A percentile compares a stretch with the other conserved stretches of the same genome.
These are phyloP conservation scores for Beauveria bassiana DNA, from an alignment of 2,329 filamentous ascomycete species.

Conservation along the genomic window DNA sequence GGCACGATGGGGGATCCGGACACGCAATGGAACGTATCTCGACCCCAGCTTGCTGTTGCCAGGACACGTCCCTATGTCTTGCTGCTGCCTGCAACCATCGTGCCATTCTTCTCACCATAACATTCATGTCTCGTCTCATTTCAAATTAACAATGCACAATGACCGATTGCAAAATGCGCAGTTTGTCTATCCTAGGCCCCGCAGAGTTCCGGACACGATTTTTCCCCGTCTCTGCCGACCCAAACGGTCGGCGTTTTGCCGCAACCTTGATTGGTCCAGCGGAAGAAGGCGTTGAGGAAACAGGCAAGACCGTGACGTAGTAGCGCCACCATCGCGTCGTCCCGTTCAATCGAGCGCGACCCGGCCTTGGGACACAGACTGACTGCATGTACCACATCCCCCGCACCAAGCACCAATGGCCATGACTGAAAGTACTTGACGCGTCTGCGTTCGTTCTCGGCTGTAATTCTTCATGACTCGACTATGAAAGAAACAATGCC, in stretches of 20 bases:
- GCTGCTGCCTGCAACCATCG: neutral
- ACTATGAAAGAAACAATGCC: neutral
- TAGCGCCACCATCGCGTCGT: conserved; percentile 4
- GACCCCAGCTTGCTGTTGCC: neutral
- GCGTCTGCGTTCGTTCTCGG: neutral
- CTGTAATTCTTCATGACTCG: neutral
- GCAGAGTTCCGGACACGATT: too few species aligned
- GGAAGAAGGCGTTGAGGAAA: neutral
- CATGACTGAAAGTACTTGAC: neutral
- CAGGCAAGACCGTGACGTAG: neutral
- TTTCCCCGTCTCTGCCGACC: too few species aligned
- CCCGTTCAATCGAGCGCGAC: neutral
- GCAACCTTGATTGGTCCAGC: neutral
- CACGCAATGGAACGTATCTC: too few species aligned
- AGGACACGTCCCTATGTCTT: neutral
- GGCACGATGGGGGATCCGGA: too few species aligned
- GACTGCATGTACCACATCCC: neutral
- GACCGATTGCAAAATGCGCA: too few species aligned
- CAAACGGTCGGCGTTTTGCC: too few species aligned
- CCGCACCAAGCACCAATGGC: neutral
- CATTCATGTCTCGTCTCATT: too few species aligned
- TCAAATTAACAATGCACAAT: too few species aligned
- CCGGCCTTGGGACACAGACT: neutral
- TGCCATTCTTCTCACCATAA: too few species aligned
- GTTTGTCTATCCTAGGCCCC: too few species aligned